These are phyloP conservation scores for Candida glaebosa DNA, from an alignment of 805 yeast species.

Conservation along the genomic window DNA sequence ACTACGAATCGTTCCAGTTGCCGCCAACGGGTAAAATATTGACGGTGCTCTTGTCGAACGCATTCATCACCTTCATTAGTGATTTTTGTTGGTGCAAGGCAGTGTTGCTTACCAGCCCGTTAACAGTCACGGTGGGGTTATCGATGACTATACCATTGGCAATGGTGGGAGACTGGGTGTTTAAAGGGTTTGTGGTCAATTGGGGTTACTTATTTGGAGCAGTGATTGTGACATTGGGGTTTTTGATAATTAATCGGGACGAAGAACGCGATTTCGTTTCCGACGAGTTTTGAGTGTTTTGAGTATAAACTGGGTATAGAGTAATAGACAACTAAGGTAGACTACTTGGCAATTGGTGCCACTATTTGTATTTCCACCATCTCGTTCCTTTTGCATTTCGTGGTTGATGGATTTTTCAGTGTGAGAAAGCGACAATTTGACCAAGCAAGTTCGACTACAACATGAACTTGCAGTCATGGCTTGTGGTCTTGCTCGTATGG, in stretches of 20 bases:
- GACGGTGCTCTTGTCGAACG: conserved; percentile 57
- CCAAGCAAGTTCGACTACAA: no score
- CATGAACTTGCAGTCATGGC: neutral
- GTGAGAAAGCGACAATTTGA: no score
- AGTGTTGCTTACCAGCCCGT: conserved; percentile 86
- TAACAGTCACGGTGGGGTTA: conserved; percentile 93
- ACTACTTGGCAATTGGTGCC: no score
- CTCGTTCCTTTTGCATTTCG: no score
- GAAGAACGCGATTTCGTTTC: conserved; percentile 58
- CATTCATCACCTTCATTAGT: conserved; percentile 74
- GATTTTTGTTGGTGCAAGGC: conserved; percentile 97
- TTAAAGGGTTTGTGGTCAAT: conserved; percentile 63
- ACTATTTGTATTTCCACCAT: no score
- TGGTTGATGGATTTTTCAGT: no score
- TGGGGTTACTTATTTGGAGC: conserved; percentile 77
- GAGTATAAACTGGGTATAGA: neutral
- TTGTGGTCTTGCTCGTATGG: neutral
- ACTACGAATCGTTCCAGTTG: conserved; percentile 67
- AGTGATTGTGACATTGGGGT: conserved; percentile 70
- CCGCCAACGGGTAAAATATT: conserved; percentile 57
- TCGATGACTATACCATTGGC: conserved; percentile 93
- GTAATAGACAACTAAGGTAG: no score
- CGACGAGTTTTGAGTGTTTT: conserved; percentile 5
- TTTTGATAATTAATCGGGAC: conserved; percentile 76
- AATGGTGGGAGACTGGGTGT: conserved; percentile 81